Conservation (phyloP, 306 rosid species). For the Malus domestica region DNA sequence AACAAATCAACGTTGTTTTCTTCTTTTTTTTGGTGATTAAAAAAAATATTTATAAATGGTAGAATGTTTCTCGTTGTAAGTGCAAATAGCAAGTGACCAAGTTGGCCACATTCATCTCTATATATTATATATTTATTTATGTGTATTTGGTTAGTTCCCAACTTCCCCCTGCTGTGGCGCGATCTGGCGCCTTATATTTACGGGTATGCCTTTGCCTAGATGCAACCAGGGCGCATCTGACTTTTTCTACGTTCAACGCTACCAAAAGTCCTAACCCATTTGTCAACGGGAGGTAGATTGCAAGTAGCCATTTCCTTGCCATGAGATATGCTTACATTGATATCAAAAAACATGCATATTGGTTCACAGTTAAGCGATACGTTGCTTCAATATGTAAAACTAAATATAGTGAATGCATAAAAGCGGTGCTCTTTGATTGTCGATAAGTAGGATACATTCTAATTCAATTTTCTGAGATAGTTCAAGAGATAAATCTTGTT, state of each 20-base stretch:
- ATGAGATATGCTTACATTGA: not conserved
- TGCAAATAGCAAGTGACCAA: not conserved
- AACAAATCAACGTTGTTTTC: not conserved
- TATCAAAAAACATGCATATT: no score
- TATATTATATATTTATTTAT: not conserved
- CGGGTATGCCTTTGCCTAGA: not conserved
- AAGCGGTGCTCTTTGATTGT: no score
- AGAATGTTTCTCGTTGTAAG: not conserved
- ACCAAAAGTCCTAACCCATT: not conserved
- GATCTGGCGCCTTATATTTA: not conserved
- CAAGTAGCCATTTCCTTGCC: not conserved
- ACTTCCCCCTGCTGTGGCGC: not conserved
- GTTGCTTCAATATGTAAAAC: no score
- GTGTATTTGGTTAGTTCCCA: not conserved
- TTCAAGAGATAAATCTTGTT: no score
- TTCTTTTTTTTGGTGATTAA: not conserved
- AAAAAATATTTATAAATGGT: not conserved
- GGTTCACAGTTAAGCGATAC: no score
- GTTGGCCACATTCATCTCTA: not conserved
- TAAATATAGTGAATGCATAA: no score
- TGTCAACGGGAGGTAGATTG: not conserved
- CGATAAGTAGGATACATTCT: no score
- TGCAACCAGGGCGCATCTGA: not conserved
- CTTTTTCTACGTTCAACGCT: not conserved
- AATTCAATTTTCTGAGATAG: no score